These are phyloP conservation scores for Syzygium aqueum DNA, from an alignment of 345 rosid species.

Conservation along the genomic window DNA sequence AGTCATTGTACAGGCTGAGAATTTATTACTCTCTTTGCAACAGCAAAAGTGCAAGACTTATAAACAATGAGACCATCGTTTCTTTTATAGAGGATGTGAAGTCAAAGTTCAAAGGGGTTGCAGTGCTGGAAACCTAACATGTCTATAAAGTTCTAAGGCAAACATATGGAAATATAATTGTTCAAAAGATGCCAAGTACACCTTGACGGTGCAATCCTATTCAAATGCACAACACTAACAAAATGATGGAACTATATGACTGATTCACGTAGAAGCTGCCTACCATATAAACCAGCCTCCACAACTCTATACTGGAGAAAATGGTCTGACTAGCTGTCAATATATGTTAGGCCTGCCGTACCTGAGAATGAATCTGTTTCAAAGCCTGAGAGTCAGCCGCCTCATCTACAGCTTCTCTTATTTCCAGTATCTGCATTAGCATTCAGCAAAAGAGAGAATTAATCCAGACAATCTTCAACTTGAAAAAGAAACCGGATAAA, in stretches of 20 bases:
- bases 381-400: conserved; percentile 50
- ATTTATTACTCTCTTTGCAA: background rate
- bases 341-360: conserved; percentile 13
- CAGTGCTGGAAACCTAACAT: background rate
- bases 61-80: background rate
- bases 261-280: background rate
- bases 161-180: background rate
- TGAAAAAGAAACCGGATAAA: background rate
- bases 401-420: conserved; percentile 86
- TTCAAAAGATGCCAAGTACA: background rate
- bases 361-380: conserved; percentile 52
- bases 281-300: background rate
- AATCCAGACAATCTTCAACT: background rate
- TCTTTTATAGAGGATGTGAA: background rate
- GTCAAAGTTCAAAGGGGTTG: background rate
- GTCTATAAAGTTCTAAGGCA: background rate
- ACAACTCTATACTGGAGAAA: background rate
- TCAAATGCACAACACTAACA: background rate
- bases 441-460: background rate
- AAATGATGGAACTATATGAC: background rate
- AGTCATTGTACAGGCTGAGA: background rate
- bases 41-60: no score
- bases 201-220: background rate
- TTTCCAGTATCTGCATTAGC: conserved; percentile 66
- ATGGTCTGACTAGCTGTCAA: background rate